phyloP scores from a whole-genome alignment of 169 alveolate species.

The Cryptosporidium xiaoi region DNA sequence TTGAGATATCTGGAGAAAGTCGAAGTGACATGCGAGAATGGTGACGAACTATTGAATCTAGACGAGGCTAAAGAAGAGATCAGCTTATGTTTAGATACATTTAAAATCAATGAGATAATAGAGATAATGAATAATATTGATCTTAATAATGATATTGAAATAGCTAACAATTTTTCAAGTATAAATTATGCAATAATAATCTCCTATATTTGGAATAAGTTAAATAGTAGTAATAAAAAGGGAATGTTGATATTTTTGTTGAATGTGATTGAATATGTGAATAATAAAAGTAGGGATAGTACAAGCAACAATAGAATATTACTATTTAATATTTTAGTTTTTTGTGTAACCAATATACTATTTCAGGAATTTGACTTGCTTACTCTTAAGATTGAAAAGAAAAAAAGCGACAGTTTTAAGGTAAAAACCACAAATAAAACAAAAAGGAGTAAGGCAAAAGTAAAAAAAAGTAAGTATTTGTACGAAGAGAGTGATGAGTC shows the following conservation, averaged over 20 bases:
- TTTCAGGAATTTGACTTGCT: slow-evolving; percentile 33
- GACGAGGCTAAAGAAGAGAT: not conserved
- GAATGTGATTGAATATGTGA: not conserved
- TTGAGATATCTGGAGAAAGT: slow-evolving; percentile 14
- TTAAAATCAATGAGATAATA: slow-evolving; percentile 6
- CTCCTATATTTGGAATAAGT: slow-evolving; percentile 27
- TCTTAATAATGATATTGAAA: too few species aligned
- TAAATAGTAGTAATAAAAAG: slow-evolving; percentile 25
- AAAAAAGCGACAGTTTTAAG: not conserved
- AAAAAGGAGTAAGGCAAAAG: not conserved
- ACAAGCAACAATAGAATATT: not conserved
- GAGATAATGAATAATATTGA: not conserved
- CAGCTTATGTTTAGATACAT: not conserved
- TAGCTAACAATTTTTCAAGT: too few species aligned
- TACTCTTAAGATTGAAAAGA: not conserved
- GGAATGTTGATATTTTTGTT: not conserved
- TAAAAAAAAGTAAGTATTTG: not conserved
- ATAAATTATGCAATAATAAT: too few species aligned
- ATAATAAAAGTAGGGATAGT: not conserved
- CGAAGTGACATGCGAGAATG: slow-evolving; percentile 1
- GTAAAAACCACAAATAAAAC: not conserved
- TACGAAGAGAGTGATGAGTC: slow-evolving; percentile 16
- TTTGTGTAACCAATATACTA: slow-evolving; percentile 34
- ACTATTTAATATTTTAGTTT: slow-evolving; percentile 17
- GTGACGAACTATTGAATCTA: slow-evolving; percentile 6